Evolutionary conservation across 805 yeast species (phyloP), one percentile per base, ranked within the genome.

Genomic region (Ogataea philodendri): DNA sequence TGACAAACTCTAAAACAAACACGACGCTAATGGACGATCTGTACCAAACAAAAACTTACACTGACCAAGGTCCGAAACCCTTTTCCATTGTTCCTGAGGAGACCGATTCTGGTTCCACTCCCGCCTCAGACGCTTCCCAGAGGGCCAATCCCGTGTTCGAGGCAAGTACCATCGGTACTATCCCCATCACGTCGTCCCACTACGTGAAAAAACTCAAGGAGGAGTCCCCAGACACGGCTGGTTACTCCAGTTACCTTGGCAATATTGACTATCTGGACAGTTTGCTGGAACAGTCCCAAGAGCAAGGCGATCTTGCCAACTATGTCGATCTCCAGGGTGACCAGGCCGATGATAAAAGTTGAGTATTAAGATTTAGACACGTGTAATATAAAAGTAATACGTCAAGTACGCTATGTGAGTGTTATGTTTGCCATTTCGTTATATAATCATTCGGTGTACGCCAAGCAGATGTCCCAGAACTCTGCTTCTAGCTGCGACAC

Each of bases 401-500:
- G 10, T 7, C 7, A 18, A 4, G 11, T 10, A 10, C 8, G 14
- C 10, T 20, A 14, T 20, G 18, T 22, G 17, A 20, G 23, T 20
- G 32, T 19, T 27, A 15, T 13, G 14, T 15, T 16, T 7, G 11
- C 13, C n/a, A 17, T n/a, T 27, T n/a, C 13, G 22, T 31, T 10
- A 27, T 34, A 15, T 27, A 28, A 20, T 13, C 14, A 13, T 23
- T 28, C 34, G 18, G 36, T 25, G 26, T 38, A 31, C 6, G 24
- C 32, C 33, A 44, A 27, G 32, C 55, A 44, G 22, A 41, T 82
- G 49, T 72, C 70, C 95, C 95, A 84, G 53, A 84, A 84, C 15
- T 63, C 68, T 15, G 75, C 66, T 56, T 84, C 95, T 33, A 84
- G 63, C 29, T 59, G 56, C 9, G 79, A 69, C 7, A 80, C 87